Base-by-base conservation (phyloP, 2,329 filamentous ascomycete genomes). In the Ceratocystiopsis brevicomis region DNA sequence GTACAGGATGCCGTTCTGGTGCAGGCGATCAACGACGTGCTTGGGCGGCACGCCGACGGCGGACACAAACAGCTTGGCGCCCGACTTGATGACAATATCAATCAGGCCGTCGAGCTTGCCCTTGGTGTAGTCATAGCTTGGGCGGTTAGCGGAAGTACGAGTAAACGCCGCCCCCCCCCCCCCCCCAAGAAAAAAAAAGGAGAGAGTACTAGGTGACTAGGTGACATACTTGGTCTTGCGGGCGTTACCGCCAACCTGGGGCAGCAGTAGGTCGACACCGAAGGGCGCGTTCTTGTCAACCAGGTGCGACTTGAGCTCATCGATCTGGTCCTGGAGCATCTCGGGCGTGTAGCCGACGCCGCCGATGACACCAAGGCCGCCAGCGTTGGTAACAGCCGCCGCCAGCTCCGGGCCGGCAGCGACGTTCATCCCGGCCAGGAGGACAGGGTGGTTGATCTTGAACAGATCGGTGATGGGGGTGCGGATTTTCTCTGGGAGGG, bases 351-450 rank as follows among this genome's bases (percentile, higher is more conserved):
- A 98, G 51, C 85, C 81, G 54, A 88, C 80, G 60, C 90, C 90
- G 53, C 90, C 90, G 54, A 98, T 88, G 55, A 98, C 90, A 65
- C 90, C 90, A 48, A 98, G 71, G 57, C 90, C 90, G 53, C 90
- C 90, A 42, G 90, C 90, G 63, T 98, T 95, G 53, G 88, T 92
- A 54, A 98, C 90, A 37, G 90, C 90, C 33, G 90, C 90, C 43
- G 90, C 90, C 57, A 98, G 78, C 71, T 86, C 92, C 44, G 90
- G 90, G 41, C 90, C 90, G 47, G 90, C 90, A 45, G 90, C 90
- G 50, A 96, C 90, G 71, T 98, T 96, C 90, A 98, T 98, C 61
- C 90, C 90, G 54, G 90, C 90, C 49, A 98, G 78, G 57, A 98
- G 69, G 59, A 98, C 70, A 46, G 90, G 90, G 66, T 98, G 90